Evolutionary conservation across 1,284 basidiomycete genomes (phyloP).

Genomic region (Hemileia vastatrix): DNA sequence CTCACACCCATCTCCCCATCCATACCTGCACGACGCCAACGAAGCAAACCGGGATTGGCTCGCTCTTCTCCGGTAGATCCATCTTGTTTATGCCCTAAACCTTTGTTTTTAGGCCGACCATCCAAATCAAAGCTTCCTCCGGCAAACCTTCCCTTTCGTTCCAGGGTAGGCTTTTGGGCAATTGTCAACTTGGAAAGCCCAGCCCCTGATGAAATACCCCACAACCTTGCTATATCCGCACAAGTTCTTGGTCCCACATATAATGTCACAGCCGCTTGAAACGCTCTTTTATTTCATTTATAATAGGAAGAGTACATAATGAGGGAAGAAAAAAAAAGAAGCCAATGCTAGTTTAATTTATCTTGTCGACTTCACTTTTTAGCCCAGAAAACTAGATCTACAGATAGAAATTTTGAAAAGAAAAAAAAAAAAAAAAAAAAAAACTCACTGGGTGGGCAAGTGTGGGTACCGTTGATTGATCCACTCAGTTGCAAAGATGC

Average conservation of each 20-base stretch:
- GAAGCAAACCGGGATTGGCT: constrained; percentile 11
- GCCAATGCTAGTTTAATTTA: no score
- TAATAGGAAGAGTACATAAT: not conserved
- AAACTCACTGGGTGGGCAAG: constrained; percentile 57
- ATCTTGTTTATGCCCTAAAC: constrained; percentile 15
- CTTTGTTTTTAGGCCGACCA: constrained; percentile 22
- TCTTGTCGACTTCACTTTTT: no score
- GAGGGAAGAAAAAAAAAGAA: not conserved
- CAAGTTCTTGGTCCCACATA: constrained; percentile 79
- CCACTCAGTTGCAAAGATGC: constrained; percentile 79
- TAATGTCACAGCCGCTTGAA: constrained; percentile 81
- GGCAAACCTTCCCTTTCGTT: constrained; percentile 15
- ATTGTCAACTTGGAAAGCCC: constrained; percentile 21
- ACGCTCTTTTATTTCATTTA: constrained; percentile 50
- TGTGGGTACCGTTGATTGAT: constrained; percentile 75
- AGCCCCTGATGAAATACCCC: constrained; percentile 44
- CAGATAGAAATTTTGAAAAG: not conserved
- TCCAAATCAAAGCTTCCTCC: constrained; percentile 19
- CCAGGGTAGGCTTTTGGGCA: constrained; percentile 20
- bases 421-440: not conserved
- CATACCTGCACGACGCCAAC: constrained; percentile 17
- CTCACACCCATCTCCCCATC: constrained; percentile 8
- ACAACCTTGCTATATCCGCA: constrained; percentile 60
- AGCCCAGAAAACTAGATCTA: no score
- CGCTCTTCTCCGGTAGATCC: constrained; percentile 18